These are phyloP conservation scores for Starmerella bombi DNA, from an alignment of 805 yeast genomes.

Conservation along the genomic window DNA sequence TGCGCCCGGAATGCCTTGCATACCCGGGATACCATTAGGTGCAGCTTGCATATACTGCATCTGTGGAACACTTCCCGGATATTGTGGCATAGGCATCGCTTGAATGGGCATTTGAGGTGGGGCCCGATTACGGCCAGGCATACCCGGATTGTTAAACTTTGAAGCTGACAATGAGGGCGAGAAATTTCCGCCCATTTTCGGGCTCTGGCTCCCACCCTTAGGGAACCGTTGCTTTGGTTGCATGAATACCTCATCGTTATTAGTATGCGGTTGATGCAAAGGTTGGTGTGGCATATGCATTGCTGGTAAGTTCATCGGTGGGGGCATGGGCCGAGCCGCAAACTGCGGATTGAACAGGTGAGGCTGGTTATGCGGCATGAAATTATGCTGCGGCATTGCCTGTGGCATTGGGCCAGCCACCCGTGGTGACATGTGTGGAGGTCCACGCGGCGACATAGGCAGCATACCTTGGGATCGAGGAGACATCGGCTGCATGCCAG, in stretches of 20 bases:
- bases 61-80: too few species aligned
- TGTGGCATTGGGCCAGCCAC: background rate
- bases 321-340: background rate
- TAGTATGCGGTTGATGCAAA: background rate
- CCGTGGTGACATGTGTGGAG: background rate
- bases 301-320: background rate
- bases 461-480: background rate
- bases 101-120: too few species aligned
- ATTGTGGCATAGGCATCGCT: too few species aligned
- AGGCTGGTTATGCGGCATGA: background rate
- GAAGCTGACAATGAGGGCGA: slow-evolving; percentile 1
- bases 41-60: too few species aligned
- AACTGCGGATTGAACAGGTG: background rate
- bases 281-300: slow-evolving; percentile 2
- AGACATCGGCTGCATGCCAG: background rate
- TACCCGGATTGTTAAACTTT: slow-evolving; percentile 1
- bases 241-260: slow-evolving; percentile 7
- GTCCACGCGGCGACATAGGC: background rate
- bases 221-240: slow-evolving; percentile 6
- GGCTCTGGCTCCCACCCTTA: slow-evolving; percentile 4
- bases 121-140: slow-evolving; percentile 3
- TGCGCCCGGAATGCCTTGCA: background rate
- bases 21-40: background rate
- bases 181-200: background rate
- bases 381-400: background rate